phyloP scores from a whole-genome alignment of 1,139 yeast species.

The Pichia sp. region DNA sequence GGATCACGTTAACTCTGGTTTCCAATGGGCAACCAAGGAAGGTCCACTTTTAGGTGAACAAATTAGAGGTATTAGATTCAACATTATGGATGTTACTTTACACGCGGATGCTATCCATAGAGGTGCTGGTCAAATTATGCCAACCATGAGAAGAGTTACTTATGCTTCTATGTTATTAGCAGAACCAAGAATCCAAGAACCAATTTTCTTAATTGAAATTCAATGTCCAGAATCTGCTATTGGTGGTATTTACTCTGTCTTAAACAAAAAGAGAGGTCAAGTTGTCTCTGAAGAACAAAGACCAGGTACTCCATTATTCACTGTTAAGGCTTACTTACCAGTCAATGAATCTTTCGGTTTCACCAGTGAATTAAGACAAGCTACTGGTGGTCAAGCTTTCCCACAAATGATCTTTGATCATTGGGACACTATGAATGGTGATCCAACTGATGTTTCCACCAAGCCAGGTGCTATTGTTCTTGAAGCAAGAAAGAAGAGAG shows the following conservation, averaged over 20 bases:
- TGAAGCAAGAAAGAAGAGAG: slow-evolving; percentile 93
- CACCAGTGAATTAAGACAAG: slow-evolving; percentile 99
- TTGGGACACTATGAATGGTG: slow-evolving; percentile 89
- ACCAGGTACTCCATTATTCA: slow-evolving; percentile 99
- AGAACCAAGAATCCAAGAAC: slow-evolving; percentile 98
- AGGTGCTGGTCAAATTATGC: slow-evolving; percentile 99
- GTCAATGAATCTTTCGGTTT: slow-evolving; percentile 99
- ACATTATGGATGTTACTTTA: slow-evolving; percentile 98
- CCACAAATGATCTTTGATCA: slow-evolving; percentile 99
- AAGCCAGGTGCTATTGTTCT: slow-evolving; percentile 93
- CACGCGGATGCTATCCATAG: slow-evolving; percentile 99
- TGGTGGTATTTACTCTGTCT: slow-evolving; percentile 99
- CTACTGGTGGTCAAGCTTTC: slow-evolving; percentile 99
- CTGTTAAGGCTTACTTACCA: slow-evolving; percentile 99
- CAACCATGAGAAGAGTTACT: slow-evolving; percentile 99
- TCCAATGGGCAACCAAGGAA: slow-evolving; percentile 99
- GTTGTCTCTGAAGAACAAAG: slow-evolving; percentile 98
- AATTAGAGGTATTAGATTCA: slow-evolving; percentile 93
- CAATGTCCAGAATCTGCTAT: slow-evolving; percentile 99
- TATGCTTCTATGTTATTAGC: slow-evolving; percentile 98
- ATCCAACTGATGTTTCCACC: slow-evolving; percentile 84
- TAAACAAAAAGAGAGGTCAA: slow-evolving; percentile 99
- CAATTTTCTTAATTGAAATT: slow-evolving; percentile 97
- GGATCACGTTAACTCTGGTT: slow-evolving; percentile 99
- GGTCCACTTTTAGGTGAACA: slow-evolving; percentile 98